A percentile compares a stretch with the other conserved stretches of the same genome.
Evolutionary conservation across 441 rosid genomes (phyloP).

Genomic region (Melastoma candidum): DNA sequence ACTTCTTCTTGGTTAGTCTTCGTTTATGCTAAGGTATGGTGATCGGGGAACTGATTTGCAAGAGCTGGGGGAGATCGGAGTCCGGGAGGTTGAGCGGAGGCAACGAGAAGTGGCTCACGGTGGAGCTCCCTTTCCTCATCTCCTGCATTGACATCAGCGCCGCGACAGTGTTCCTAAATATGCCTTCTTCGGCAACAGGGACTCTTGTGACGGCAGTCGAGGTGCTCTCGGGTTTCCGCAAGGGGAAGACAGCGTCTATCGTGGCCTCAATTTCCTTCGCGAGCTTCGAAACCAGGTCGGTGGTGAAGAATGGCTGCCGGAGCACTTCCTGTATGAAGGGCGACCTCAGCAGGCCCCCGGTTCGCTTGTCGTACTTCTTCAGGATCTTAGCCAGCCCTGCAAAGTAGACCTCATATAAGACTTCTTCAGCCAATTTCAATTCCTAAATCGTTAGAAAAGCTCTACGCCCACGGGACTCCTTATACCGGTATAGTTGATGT

Average conservation of each 20-base stretch:
- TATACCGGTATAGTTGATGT: conserved; percentile 68
- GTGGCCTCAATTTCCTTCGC: conserved; percentile 63
- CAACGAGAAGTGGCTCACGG: conserved; percentile 46
- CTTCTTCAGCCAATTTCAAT: neutral
- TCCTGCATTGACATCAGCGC: conserved; percentile 68
- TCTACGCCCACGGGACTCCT: neutral
- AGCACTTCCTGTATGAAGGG: conserved; percentile 58
- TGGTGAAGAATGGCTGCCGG: conserved; percentile 66
- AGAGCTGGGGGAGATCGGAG: conserved; percentile 31
- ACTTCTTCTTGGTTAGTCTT: no score
- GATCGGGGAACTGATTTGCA: conserved; percentile 40
- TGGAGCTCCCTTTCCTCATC: conserved; percentile 70
- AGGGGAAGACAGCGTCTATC: conserved; percentile 43
- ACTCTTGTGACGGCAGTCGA: neutral
- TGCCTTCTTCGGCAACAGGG: conserved; percentile 38
- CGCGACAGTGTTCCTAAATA: conserved; percentile 65
- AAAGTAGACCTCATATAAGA: neutral
- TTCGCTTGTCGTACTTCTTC: conserved; percentile 85
- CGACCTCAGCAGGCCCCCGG: conserved; percentile 42
- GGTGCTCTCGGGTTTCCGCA: conserved; percentile 4
- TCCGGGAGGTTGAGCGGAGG: conserved; percentile 64
- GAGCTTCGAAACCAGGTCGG: conserved; percentile 63
- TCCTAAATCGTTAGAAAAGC: neutral
- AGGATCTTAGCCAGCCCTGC: conserved; percentile 68
- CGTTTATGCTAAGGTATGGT: conserved; percentile 25